Conservation (phyloP, 352 stramenopile genomes). For the Phytophthora aleatoria region DNA sequence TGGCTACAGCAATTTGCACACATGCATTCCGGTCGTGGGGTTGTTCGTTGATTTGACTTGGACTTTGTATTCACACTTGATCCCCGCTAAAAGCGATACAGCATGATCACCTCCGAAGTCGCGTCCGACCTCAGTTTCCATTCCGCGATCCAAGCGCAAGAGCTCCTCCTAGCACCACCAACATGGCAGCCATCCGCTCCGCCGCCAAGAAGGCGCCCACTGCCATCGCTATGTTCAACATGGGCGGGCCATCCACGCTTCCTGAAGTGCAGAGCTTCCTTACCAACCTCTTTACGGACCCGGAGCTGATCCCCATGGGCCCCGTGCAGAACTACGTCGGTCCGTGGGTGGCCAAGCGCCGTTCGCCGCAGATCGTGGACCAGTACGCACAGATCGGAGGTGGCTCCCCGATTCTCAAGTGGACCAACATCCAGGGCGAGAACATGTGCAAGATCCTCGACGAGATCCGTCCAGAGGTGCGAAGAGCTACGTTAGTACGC, state of each 20-base stretch:
- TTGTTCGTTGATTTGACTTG: conserved; percentile 19
- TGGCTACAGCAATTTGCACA: conserved; percentile 5
- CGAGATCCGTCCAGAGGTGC: conserved; percentile 80
- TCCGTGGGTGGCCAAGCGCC: conserved; percentile 74
- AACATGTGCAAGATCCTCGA: conserved; percentile 91
- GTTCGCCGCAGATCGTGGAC: conserved; percentile 94
- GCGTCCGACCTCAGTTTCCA: conserved; percentile 14
- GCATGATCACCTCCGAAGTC: conserved; percentile 23
- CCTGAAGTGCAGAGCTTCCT: conserved; percentile 97
- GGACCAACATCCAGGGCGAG: conserved; percentile 95
- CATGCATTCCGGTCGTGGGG: conserved; percentile 1
- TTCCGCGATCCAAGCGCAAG: conserved; percentile 13
- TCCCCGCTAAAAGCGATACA: conserved; percentile 19
- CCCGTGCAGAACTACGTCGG: conserved; percentile 85
- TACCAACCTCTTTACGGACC: conserved; percentile 98
- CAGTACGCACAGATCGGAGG: conserved; percentile 98
- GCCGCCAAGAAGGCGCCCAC: conserved; percentile 55
- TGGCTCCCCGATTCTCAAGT: conserved; percentile 97
- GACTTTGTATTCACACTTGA: background rate
- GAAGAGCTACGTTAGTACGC: conserved; percentile 6
- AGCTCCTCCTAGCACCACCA: background rate
- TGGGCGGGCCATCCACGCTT: conserved; percentile 95
- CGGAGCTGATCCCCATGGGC: conserved; percentile 98
- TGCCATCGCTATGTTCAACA: conserved; percentile 95
- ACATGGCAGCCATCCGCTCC: conserved; percentile 30